Evolutionary conservation across 2,329 filamentous ascomycete species (phyloP).

Genomic region (Sarocladium strictum): DNA sequence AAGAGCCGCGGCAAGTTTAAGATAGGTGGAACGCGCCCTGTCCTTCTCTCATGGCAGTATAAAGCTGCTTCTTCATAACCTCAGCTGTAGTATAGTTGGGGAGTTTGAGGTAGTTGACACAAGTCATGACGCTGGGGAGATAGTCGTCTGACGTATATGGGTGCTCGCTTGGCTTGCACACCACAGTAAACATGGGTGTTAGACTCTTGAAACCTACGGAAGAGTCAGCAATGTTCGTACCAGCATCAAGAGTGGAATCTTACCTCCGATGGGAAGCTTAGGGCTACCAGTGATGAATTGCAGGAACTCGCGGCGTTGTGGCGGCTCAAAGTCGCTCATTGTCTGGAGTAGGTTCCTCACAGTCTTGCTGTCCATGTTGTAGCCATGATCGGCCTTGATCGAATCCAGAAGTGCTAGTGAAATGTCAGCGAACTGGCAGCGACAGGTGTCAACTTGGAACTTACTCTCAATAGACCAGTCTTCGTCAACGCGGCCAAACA

Average conservation of each 20-base stretch:
- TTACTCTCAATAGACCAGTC: slow-evolving; percentile 97
- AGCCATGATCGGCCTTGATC: slow-evolving; percentile 97
- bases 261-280: slow-evolving; percentile 96
- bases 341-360: slow-evolving; percentile 88
- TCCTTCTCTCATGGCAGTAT: slow-evolving; percentile 85
- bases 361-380: slow-evolving; percentile 96
- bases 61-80: slow-evolving; percentile 70
- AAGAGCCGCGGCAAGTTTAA: slow-evolving; percentile 31
- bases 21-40: slow-evolving; percentile 97
- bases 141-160: slow-evolving; percentile 95
- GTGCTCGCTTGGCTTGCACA: slow-evolving; percentile 96
- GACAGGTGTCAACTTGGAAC: slow-evolving; percentile 27
- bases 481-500: slow-evolving; percentile 89
- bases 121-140: slow-evolving; percentile 99
- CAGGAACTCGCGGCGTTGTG: slow-evolving; percentile 84
- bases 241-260: slow-evolving; percentile 33
- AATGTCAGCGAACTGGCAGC: slow-evolving; percentile 13
- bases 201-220: slow-evolving; percentile 83
- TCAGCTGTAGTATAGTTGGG: slow-evolving; percentile 84
- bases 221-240: slow-evolving; percentile 23
- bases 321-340: slow-evolving; percentile 77
- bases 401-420: slow-evolving; percentile 83
- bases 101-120: slow-evolving; percentile 97
- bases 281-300: slow-evolving; percentile 98
- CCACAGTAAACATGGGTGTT: slow-evolving; percentile 97